Evolutionary conservation across 2,329 filamentous ascomycete genomes (phyloP), one percentile per base, ranked within the genome.

Genomic region (Dothidotthia symphoricarpi): DNA sequence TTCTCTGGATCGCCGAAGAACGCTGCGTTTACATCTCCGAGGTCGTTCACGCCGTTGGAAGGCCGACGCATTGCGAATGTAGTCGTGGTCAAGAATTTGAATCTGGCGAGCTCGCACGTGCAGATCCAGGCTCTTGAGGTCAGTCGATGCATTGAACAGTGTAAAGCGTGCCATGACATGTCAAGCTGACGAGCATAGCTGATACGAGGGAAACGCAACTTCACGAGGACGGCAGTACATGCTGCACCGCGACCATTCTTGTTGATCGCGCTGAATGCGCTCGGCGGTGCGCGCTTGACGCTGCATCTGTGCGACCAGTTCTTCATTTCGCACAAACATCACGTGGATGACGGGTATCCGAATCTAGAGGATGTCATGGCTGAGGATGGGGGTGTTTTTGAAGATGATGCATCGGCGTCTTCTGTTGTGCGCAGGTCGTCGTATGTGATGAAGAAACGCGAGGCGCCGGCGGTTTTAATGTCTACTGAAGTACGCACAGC

Each of bases 251-350:
- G 82, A 58, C 77, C 81, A 17, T 95, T 96, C 60, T 71, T 96
- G 16, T 82, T 96, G 47, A 71, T 95, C 19, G 84, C 87, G 1
- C 70, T 95, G n/a, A 70, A 89, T n/a, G 42, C 57, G 2, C 68
- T 69, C 12, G 60, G 53, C 6, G 59, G 64, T 13, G 41, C 47
- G 7, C 56, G 63, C 13, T 47, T 75, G 30, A 66, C 57, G 2
- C 59, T 64, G 28, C 74, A 75, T 51, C 51, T 76, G 38, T 94
- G 89, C 55, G 88, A 97, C 42, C 81, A 86, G 48, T 84, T 97
- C 51, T 88, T 89, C 61, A 82, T 97, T 41, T 91, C 87, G 0
- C 90, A 97, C 64, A 87, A 83, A 70, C 89, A 97, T 57, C 77
- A 83, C 40, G 74, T 78, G 3, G 72, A 75, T 1, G 81, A 91